These are phyloP conservation scores for Myrica gale DNA, from an alignment of 306 rosid genomes.

Conservation along the genomic window DNA sequence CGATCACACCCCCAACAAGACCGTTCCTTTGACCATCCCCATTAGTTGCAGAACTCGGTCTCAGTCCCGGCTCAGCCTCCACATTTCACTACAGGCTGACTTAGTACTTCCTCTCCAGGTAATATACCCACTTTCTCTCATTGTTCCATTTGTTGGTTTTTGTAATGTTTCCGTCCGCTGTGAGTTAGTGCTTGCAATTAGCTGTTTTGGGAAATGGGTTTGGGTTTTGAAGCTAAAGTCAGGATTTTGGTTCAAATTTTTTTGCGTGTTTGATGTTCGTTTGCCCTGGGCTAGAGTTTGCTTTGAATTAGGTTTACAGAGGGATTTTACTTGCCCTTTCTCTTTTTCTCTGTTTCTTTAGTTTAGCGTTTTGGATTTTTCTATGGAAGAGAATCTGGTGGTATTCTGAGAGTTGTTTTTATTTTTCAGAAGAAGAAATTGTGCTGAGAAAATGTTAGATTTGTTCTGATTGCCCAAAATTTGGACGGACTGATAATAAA, in stretches of 20 bases:
- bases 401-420: constrained; percentile 4
- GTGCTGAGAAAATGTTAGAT: neutral
- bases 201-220: constrained; percentile 28
- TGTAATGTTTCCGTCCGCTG: constrained; percentile 11
- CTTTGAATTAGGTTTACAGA: constrained; percentile 17
- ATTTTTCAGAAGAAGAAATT: neutral
- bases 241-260: constrained; percentile 11
- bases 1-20: neutral
- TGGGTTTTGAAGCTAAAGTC: constrained; percentile 15
- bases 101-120: constrained; percentile 28
- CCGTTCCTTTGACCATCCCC: constrained; percentile 1
- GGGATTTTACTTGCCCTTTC: neutral
- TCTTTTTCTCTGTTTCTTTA: neutral
- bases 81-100: neutral
- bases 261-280: constrained; percentile 6
- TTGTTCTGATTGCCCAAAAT: constrained; percentile 18
- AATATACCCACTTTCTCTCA: constrained; percentile 5
- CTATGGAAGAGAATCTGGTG: constrained; percentile 11
- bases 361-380: constrained; percentile 1
- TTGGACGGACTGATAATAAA: neutral
- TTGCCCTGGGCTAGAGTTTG: no score
- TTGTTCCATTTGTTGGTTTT: neutral
- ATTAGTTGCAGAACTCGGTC: constrained; percentile 19
- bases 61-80: constrained; percentile 6
- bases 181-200: constrained; percentile 20